phyloP scores from a whole-genome alignment of 2,329 filamentous ascomycete species.

The Hypocrella siamensis region DNA sequence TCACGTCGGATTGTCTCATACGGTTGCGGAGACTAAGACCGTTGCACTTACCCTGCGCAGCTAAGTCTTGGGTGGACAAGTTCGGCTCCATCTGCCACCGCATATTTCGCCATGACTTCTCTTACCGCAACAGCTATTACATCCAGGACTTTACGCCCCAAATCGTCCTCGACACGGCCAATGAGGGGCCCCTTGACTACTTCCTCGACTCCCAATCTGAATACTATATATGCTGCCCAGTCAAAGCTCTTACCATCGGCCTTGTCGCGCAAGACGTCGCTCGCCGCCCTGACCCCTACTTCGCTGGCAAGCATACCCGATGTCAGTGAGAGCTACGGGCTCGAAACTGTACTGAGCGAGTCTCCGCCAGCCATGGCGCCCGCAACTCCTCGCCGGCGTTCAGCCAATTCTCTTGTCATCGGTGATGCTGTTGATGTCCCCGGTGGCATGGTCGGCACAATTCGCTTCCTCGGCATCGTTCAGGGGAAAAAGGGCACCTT shows the following conservation, averaged over 20 bases:
- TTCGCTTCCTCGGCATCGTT: constrained; percentile 79
- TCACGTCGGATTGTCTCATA: too few relatives aligned
- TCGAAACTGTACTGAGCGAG: constrained; percentile 33
- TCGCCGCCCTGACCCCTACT: constrained; percentile 50
- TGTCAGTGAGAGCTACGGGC: constrained; percentile 47
- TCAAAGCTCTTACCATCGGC: constrained; percentile 29
- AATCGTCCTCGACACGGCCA: constrained; percentile 15
- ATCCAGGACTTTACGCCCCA: constrained; percentile 7
- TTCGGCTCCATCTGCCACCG: constrained; percentile 3
- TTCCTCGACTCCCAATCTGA: constrained; percentile 44
- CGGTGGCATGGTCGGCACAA: constrained; percentile 77
- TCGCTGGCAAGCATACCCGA: constrained; percentile 51
- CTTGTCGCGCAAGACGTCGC: constrained; percentile 53
- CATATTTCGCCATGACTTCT: constrained; percentile 9
- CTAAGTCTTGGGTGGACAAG: constrained; percentile 1
- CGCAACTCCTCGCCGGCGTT: constrained; percentile 35
- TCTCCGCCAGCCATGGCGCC: constrained; percentile 27
- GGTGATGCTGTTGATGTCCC: constrained; percentile 85
- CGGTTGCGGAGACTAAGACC: too few relatives aligned
- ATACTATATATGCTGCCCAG: constrained; percentile 32
- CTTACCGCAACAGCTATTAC: constrained; percentile 7
- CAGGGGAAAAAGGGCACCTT: constrained; percentile 83
- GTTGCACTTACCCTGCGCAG: too few relatives aligned
- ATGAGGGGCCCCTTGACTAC: constrained; percentile 30
- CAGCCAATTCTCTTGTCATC: constrained; percentile 42